Conservation (phyloP, 2,329 filamentous ascomycete genomes). For the Colletotrichum sp. region DNA sequence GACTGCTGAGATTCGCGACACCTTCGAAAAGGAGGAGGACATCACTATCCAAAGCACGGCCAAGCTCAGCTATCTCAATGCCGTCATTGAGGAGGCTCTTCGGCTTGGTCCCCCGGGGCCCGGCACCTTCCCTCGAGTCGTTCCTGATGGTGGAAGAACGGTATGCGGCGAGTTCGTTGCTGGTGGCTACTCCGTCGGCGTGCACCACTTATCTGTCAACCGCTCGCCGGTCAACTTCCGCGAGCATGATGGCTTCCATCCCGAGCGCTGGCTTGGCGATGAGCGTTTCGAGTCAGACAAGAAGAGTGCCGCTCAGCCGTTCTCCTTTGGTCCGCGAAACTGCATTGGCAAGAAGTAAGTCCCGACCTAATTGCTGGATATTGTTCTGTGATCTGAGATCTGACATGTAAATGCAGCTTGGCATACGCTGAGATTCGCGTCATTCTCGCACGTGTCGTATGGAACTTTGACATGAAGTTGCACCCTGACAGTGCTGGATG, state of each 20-base stretch:
- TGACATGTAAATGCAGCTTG: background rate
- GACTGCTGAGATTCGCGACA: constrained; percentile 38
- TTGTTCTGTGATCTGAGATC: background rate
- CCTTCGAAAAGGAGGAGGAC: constrained; percentile 36
- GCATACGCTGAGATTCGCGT: constrained; percentile 12
- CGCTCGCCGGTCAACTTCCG: constrained; percentile 26
- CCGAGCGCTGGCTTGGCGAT: constrained; percentile 13
- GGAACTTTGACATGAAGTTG: constrained; percentile 17
- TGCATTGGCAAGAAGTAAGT: constrained; percentile 55
- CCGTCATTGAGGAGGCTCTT: constrained; percentile 45
- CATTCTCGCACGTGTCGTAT: constrained; percentile 8
- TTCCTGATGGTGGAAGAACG: constrained; percentile 33
- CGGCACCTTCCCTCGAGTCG: constrained; percentile 29
- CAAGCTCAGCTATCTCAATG: constrained; percentile 39
- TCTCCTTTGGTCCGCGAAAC: constrained; percentile 51
- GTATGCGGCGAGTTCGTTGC: constrained; percentile 35
- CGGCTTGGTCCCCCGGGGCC: constrained; percentile 39
- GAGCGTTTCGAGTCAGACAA: constrained; percentile 31
- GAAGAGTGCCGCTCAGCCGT: constrained; percentile 48
- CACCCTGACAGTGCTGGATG: constrained; percentile 33
- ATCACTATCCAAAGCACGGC: constrained; percentile 36
- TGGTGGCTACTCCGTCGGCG: constrained; percentile 33
- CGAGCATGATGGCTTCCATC: background rate
- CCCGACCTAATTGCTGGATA: too few species aligned
- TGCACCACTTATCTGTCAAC: constrained; percentile 31